Evolutionary conservation across 129 eudicot species (phyloP), one percentile per base, ranked within the genome.

Genomic region (Pseudognaphalium luteoalbum): DNA sequence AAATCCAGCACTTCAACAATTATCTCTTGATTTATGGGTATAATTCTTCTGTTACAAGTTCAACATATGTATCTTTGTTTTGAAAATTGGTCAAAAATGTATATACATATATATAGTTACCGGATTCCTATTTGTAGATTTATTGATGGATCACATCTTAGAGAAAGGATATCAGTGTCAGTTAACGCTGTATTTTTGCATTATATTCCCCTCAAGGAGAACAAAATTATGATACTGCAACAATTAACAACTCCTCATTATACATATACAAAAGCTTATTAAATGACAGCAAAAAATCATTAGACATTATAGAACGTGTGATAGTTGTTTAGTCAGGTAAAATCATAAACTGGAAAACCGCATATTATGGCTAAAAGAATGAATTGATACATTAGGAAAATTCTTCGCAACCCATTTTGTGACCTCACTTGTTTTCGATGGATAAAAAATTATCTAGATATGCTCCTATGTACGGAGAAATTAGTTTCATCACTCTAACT

Each of bases 401-500:
- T 25, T 25, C 19, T 50, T 15, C 50, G 20, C 33, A 22, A 61
- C 2, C 66, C n/a, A 4, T 8, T 61, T 21, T 61, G 3, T 28
- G 17, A 12, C 34, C 4, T 3, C 33, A 29, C 57, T 52, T 67
- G 54, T 35, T 41, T 35, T 60, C 17, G 0, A 7, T 64, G 3
- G 39, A 12, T 34, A 19, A 8, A n/a, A 32, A 65, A 28, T 9
- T 7, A 37, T 58, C 3, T 4, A 20, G 29, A 30, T 42, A n/a
- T 56, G 3, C 54, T 47, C 54, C 0, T 10, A 61, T 74, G 32
- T 78, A 47, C n/a, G 0, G 14, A 33, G 16, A 50, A 73, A 70
- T 84, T 33, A 34, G 35, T 47, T 25, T 37, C 29, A 28, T 86
- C 78, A 88, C 66, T 87, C 85, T 57, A 94, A 76, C 16, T 91